Base-by-base conservation (phyloP, 2,329 filamentous ascomycete species). In the Scytalidium lignicola region DNA sequence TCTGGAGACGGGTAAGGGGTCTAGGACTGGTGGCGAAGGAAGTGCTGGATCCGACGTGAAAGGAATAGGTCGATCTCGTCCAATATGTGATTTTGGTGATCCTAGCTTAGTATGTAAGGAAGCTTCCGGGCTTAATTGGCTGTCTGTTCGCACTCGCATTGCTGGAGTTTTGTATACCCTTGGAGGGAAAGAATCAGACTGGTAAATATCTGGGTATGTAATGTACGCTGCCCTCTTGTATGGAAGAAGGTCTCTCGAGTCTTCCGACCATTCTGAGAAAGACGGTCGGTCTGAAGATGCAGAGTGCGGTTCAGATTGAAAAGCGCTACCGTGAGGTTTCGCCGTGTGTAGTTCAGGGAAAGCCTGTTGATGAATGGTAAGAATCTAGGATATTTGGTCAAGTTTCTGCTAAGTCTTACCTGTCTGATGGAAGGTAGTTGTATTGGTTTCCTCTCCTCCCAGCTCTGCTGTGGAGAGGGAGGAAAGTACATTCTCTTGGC, bases 401-500 rank as follows among this genome's bases (percentile, higher is more conserved):
- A n/a, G 19, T n/a, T 2, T 13, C 20, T 28, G 2, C 2, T 15
- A 23, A 37, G n/a, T 5, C 42, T 22, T 49, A 59, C 57, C 44
- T 57, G 52, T 48, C 54, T 45, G 20, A 59, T 55, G 20, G 57
- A 52, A 28, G 57, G 57, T 20, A 59, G 50, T 32, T 55, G 32
- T 37, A 37, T 37, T 5, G 32, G 32, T 37, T 17, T 37, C 15
- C n/a, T 37, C 32, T 37, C 32, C 32, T 37, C 32, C 32, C 32
- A 37, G 32, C 8, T 37, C 6, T 37, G 32, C n/a, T 37, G 32
- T 37, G 32, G 32, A 37, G 32, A 37, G 32, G 32, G 32, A 37
- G 32, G 32, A 17, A 37, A 37, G 32, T 37, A 37, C 5, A 13
- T 4, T 17, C 32, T 13, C 5, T 37, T n/a, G 5, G n/a, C n/a